A percentile compares a stretch with the other conserved stretches of the same genome.
These are phyloP conservation scores for Ailanthus altissimus DNA, from an alignment of 345 rosid species.

Conservation along the genomic window DNA sequence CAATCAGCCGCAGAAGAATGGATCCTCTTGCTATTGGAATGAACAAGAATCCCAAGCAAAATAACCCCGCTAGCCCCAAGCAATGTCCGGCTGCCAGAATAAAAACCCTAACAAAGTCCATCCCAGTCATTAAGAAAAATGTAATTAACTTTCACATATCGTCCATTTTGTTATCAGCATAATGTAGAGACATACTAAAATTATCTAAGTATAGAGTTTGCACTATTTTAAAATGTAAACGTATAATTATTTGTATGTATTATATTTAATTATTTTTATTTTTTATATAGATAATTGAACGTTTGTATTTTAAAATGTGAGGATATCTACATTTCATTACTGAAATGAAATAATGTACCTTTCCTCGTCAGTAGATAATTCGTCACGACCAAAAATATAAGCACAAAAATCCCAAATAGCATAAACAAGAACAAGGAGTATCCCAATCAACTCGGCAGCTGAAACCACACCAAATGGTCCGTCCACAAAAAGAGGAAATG, in stretches of 20 bases:
- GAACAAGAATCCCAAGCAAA: slow-evolving; percentile 73
- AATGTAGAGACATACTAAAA: too few species aligned
- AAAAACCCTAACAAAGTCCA: slow-evolving; percentile 37
- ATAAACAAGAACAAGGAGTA: slow-evolving; percentile 56
- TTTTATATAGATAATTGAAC: too few species aligned
- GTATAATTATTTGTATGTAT: too few species aligned
- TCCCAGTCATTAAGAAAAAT: slow-evolving; percentile 13
- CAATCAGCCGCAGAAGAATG: slow-evolving; percentile 69
- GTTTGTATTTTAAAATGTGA: too few species aligned
- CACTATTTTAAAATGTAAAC: too few species aligned
- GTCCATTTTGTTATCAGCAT: too few species aligned
- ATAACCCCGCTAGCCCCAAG: slow-evolving; percentile 66
- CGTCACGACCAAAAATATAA: slow-evolving; percentile 57
- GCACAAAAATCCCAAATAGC: slow-evolving; percentile 65
- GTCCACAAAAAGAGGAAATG: slow-evolving; percentile 80
- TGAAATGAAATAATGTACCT: slow-evolving; percentile 38
- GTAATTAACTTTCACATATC: neutral
- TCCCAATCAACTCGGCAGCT: slow-evolving; percentile 90
- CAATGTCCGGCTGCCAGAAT: slow-evolving; percentile 58
- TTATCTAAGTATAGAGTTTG: too few species aligned
- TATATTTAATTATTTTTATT: too few species aligned
- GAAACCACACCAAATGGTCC: slow-evolving; percentile 95
- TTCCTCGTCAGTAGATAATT: slow-evolving; percentile 39
- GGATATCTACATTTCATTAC: too few species aligned
- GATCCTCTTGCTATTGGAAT: slow-evolving; percentile 91